Percentiles rank a stretch among this genome's conserved stretches.
Evolutionary conservation across 805 yeast genomes (phyloP).

Genomic region (baker's yeast (Saccharomyces cerevisiae)): DNA sequence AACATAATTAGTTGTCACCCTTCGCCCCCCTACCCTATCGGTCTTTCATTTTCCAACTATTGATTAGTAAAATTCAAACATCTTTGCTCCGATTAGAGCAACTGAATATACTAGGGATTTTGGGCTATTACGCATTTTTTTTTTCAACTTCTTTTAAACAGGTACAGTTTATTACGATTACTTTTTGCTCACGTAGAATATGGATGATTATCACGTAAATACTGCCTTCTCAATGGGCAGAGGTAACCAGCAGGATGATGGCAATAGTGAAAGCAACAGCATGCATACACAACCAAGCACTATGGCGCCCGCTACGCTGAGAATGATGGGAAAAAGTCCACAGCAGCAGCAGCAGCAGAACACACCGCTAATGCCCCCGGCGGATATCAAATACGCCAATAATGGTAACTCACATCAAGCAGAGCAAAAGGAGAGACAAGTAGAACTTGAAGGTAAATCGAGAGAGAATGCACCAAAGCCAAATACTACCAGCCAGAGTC

Average conservation of each 20-base stretch:
- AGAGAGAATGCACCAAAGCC: constrained; percentile 12
- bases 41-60: not conserved
- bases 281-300: constrained; percentile 8
- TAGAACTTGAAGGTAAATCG: constrained; percentile 7
- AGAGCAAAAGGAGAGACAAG: not conserved
- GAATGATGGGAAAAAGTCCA: constrained; percentile 27
- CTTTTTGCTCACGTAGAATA: not conserved
- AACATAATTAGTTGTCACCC: not conserved
- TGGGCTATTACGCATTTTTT: not conserved
- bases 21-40: not conserved
- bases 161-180: not conserved
- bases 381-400: constrained; percentile 11
- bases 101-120: not conserved
- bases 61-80: not conserved
- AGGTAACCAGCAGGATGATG: not conserved
- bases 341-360: constrained; percentile 9
- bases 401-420: not conserved
- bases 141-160: not conserved
- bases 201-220: constrained; percentile 23
- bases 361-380: constrained; percentile 20
- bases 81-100: not conserved
- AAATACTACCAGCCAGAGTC: constrained; percentile 7
- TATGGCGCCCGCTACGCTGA: constrained; percentile 29
- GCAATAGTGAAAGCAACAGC: not conserved
- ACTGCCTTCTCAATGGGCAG: constrained; percentile 27